Evolutionary conservation across 2,329 filamentous ascomycete genomes (phyloP).

Genomic region (Pestalotiopsis sp.): DNA sequence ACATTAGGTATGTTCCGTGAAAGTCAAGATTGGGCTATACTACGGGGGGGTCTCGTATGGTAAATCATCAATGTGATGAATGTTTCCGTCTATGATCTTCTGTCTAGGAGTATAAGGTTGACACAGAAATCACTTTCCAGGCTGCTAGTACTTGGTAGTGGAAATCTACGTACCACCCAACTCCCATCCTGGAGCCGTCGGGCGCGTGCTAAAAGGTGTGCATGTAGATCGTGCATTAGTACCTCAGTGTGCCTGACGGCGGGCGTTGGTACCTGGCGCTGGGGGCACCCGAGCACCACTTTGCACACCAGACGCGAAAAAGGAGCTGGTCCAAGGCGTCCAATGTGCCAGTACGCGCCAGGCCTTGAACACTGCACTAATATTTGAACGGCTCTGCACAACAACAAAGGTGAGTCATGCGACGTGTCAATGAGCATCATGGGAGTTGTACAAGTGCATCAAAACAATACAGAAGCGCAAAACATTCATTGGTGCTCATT

Average conservation of each 20-base stretch:
- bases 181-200: neutral
- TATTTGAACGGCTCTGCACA: neutral
- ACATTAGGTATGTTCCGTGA: neutral
- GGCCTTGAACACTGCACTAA: neutral
- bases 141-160: too few relatives aligned
- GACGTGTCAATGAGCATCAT: neutral
- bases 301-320: neutral
- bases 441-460: conserved; percentile 1
- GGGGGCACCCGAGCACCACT: neutral
- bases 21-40: neutral
- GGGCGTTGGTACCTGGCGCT: neutral
- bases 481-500: neutral
- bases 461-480: neutral
- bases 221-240: neutral
- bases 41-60: neutral
- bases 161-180: too few relatives aligned
- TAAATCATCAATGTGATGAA: neutral
- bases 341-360: neutral
- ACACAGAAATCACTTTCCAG: too few relatives aligned
- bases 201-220: neutral
- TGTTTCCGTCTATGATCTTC: neutral
- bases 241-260: neutral
- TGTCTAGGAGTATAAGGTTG: neutral
- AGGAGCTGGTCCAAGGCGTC: neutral
- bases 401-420: neutral